A percentile compares a stretch with the other conserved stretches of the same genome.
Conservation (phyloP, 306 rosid genomes). For the Begonia fuchsioides region DNA sequence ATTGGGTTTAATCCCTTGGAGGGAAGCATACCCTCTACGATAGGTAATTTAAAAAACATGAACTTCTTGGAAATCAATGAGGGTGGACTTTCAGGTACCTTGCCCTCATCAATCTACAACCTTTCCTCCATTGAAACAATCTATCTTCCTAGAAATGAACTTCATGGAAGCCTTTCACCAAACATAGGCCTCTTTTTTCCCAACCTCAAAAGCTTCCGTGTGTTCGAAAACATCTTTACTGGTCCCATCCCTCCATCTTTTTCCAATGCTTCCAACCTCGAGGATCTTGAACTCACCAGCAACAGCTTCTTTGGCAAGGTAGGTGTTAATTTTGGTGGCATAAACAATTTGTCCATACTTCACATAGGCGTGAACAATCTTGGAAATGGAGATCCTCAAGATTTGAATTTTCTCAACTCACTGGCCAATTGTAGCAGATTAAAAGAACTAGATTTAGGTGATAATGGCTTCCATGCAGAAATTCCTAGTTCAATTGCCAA, state of each 20-base stretch:
- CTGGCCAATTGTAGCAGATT: background rate
- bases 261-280: background rate
- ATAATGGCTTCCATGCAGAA: background rate
- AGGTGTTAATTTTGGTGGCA: background rate
- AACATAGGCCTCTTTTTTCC: background rate
- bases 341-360: background rate
- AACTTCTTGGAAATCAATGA: slow-evolving; percentile 27
- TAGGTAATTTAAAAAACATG: slow-evolving; percentile 34
- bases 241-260: background rate
- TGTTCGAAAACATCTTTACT: background rate
- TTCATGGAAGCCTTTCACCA: background rate
- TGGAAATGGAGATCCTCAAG: background rate
- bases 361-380: background rate
- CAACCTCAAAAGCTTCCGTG: background rate
- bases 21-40: slow-evolving; percentile 18
- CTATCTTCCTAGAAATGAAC: background rate
- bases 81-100: slow-evolving; percentile 43
- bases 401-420: background rate
- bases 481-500: background rate
- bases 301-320: background rate
- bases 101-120: slow-evolving; percentile 29
- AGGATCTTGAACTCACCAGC: background rate
- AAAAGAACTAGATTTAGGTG: background rate
- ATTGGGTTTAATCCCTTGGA: slow-evolving; percentile 44
- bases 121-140: slow-evolving; percentile 9